A percentile compares a stretch with the other conserved stretches of the same genome.
These are phyloP conservation scores for Arthrobotrys iridis DNA, from an alignment of 2,329 filamentous ascomycete species.

Conservation along the genomic window DNA sequence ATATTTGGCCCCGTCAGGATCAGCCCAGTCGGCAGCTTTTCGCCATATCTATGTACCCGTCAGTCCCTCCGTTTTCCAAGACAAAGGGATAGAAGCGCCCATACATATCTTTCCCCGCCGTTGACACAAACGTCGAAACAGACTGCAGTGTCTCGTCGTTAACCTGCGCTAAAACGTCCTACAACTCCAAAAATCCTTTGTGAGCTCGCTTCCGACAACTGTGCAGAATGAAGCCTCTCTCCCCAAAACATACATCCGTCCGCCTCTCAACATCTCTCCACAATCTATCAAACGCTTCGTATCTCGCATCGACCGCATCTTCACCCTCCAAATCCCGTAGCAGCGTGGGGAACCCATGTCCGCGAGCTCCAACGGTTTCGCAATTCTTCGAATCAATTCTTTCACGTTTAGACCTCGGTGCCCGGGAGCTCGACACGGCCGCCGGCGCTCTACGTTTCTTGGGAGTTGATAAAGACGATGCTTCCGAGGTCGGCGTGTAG, in stretches of 20 bases:
- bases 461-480: constrained; percentile 59
- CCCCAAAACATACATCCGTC: constrained; percentile 68
- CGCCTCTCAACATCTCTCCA: constrained; percentile 74
- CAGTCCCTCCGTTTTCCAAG: constrained; percentile 19
- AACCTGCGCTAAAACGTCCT: constrained; percentile 70
- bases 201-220: constrained; percentile 58
- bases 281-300: constrained; percentile 69
- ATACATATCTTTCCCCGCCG: constrained; percentile 57
- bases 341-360: constrained; percentile 65
- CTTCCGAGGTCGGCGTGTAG: constrained; percentile 58
- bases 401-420: constrained; percentile 53
- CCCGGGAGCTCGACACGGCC: constrained; percentile 20
- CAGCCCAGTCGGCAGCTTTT: constrained; percentile 74
- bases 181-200: too few relatives aligned
- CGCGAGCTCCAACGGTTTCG: constrained; percentile 18
- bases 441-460: constrained; percentile 61
- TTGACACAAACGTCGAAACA: constrained; percentile 68
- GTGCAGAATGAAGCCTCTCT: too few relatives aligned
- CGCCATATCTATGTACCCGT: constrained; percentile 57
- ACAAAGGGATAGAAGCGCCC: constrained; percentile 1
- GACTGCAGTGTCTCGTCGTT: constrained; percentile 71
- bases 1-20: constrained; percentile 82
- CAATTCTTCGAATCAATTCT: constrained; percentile 44
- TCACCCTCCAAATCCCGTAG: constrained; percentile 68
- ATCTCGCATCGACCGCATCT: constrained; percentile 67